Evolutionary conservation across 2,329 filamentous ascomycete species (phyloP), one percentile per base, ranked within the genome.

Genomic region (Juglanconis sp.): DNA sequence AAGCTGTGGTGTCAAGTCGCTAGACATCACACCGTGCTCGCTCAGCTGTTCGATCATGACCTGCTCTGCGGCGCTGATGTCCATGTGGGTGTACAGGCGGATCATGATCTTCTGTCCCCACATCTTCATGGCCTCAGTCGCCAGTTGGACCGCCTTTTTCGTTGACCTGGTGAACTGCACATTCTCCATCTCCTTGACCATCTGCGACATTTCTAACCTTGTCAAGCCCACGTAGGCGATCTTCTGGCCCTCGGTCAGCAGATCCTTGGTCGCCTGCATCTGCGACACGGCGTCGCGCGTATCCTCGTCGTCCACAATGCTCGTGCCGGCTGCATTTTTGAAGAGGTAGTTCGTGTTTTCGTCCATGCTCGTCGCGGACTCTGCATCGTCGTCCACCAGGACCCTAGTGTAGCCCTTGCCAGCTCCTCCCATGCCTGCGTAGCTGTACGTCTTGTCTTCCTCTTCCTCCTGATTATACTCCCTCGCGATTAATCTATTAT

Each of bases 41-140:
- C 91, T 89, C 61, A 99, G 81, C 74, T 99, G 95, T 76, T 99
- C 95, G 66, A 99, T 97, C 95, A 99, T 99, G 73, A 99, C 81
- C 78, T 99, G 95, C 75, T 99, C 95, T 13, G 85, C 88, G 30
- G 88, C 80, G 69, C 88, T 92, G 69, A 99, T 96, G 62, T 99
- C 95, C 95, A 99, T 99, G 74, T 99, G 95, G 11, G 86, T 80
- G 73, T 98, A 99, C 11, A 99, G 74, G 31, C 94, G 87, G 62
- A 97, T 87, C 93, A 99, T 99, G 83, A 96, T 96, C 77, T 96
- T 96, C 73, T 99, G 95, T 59, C 90, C 87, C 94, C 94, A 99
- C 90, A 97, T 97, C 74, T 89, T 89, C 77, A 91, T 88, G 40
- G 87, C 85, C 73, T 97, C 95, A 10, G 87, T 78, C 0, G 90